phyloP scores from a whole-genome alignment of 2,329 filamentous ascomycete genomes.

The Davidsoniella australis region DNA sequence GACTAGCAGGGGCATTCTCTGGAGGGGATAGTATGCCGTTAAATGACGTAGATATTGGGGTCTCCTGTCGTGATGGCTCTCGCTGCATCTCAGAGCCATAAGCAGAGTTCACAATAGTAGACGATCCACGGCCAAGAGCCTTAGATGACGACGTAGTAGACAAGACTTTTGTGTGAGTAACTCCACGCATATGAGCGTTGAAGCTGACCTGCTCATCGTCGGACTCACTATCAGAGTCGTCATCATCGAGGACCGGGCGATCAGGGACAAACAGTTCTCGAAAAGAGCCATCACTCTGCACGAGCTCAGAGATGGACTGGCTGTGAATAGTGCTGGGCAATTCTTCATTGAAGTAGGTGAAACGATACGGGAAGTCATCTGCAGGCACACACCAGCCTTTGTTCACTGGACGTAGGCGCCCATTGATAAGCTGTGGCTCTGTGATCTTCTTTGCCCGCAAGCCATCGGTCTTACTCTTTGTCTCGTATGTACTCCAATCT shows the following conservation, averaged over 20 bases:
- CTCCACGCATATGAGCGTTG: conserved; percentile 11
- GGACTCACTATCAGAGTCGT: conserved; percentile 37
- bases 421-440: conserved; percentile 83
- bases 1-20: not conserved
- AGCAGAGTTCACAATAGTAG: not conserved
- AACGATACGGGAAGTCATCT: conserved; percentile 81
- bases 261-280: conserved; percentile 82
- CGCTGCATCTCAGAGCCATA: not conserved
- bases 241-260: conserved; percentile 56
- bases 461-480: conserved; percentile 69
- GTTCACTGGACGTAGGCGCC: conserved; percentile 65
- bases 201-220: conserved; percentile 12
- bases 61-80: conserved; percentile 1
- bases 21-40: not conserved
- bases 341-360: conserved; percentile 98
- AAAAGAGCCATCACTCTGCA: conserved; percentile 73
- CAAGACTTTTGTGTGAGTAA: conserved; percentile 4
- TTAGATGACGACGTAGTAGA: conserved; percentile 2
- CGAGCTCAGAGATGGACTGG: conserved; percentile 81
- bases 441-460: conserved; percentile 80
- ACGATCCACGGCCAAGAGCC: not conserved
- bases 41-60: not conserved
- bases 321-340: conserved; percentile 93
- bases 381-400: conserved; percentile 72
- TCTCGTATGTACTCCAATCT: conserved; percentile 81